Base-by-base conservation (phyloP, 1,284 basidiomycete genomes). In the Ustilago hordei region DNA sequence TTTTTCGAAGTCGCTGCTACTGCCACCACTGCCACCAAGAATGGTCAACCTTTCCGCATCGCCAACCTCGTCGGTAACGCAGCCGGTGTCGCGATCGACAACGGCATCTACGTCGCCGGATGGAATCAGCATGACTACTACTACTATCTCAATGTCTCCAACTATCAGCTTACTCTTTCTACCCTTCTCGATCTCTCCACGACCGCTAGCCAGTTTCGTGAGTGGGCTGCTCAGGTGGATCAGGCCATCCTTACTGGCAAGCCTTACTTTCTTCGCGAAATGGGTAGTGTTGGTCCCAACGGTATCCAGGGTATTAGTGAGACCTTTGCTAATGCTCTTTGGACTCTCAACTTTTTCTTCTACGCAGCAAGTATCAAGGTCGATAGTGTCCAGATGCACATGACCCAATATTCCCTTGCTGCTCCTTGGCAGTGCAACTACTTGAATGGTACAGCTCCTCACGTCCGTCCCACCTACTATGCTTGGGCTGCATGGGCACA, bases 71-170 rank as follows among this genome's bases (percentile, higher is more conserved):
- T 80, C 63, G 60, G 66, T 41, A 73, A 66, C 58, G 67, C 79
- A 2, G 56, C 57, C 19, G 79, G 70, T 38, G 75, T 81, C 38
- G 80, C 78, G 13, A 48, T 64, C 17, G 68, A 79, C 32, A 80
- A 81, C 47, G 80, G 80, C 45, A 74, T 81, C 67, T 81, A 75
- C 48, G 76, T 81, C 45, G 78, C 78, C 17, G 80, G 80, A 12
- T 81, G 80, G 80, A 81, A 80, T 43, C 80, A 81, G 71, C 80
- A 81, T 67, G 80, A 81, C 60, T 81, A 81, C 69, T 81, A 65
- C 64, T 81, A 80, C 58, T 81, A 81, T 64, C 55, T 81, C 36
- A 55, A 53, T 60, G 80, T 81, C 28, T 70, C 65, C n/a, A 23
- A 12, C 34, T 79, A 61, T 62, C 53, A 57, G n/a, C 64, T 81